Conservation (phyloP, 345 rosid genomes). For the Cardamine occulta region DNA sequence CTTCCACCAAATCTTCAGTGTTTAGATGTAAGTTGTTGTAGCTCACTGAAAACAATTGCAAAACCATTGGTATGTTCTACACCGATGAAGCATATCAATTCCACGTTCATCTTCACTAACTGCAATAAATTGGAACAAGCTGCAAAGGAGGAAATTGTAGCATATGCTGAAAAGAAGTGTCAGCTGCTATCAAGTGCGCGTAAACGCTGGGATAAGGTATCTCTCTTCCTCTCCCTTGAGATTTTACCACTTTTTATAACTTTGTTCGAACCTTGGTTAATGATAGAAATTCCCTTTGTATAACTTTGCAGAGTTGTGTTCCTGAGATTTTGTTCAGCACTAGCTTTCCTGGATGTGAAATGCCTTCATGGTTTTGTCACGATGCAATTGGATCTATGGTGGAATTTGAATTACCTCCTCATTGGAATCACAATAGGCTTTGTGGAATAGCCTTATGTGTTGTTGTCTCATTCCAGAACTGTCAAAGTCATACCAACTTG, state of each 20-base stretch:
- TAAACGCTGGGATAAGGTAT: slow-evolving; percentile 19
- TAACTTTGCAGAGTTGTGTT: slow-evolving; percentile 6
- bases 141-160: slow-evolving; percentile 20
- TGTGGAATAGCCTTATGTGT: slow-evolving; percentile 25
- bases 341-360: slow-evolving; percentile 30
- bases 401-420: slow-evolving; percentile 18
- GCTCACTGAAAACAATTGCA: slow-evolving; percentile 6
- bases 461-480: slow-evolving; percentile 16
- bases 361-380: slow-evolving; percentile 30
- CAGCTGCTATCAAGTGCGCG: not conserved
- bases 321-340: slow-evolving; percentile 24
- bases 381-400: slow-evolving; percentile 24
- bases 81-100: not conserved
- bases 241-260: not conserved
- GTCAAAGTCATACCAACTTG: slow-evolving; percentile 3
- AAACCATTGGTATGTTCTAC: not conserved
- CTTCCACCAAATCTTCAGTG: slow-evolving; percentile 36
- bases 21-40: slow-evolving; percentile 21
- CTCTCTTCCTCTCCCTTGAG: not conserved
- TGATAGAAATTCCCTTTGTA: too few relatives aligned
- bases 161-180: slow-evolving; percentile 10
- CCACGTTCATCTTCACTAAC: slow-evolving; percentile 31
- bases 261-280: not conserved
- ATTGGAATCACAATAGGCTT: slow-evolving; percentile 24
- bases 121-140: slow-evolving; percentile 14